Evolutionary conservation across 495 filamentous ascomycete species (phyloP).

Genomic region (Barbatosphaeria neglecta): DNA sequence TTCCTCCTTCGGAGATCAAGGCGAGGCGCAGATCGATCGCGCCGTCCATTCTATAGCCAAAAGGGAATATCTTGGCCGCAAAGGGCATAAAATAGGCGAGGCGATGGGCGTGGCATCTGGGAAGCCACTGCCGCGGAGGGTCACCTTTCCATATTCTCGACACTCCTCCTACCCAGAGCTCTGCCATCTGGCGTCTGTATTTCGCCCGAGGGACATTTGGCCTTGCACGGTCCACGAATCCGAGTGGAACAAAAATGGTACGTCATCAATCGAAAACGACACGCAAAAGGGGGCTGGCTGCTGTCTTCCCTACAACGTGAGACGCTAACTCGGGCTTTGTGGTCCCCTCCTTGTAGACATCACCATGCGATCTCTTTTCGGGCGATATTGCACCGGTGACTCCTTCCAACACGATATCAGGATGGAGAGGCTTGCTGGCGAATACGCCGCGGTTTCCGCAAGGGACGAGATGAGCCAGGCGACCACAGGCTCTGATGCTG

Average conservation of each 20-base stretch:
- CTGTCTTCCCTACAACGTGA: not conserved
- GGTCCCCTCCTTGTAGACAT: conserved; percentile 22
- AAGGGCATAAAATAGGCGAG: conserved; percentile 3
- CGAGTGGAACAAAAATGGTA: conserved; percentile 45
- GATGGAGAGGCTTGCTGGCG: conserved; percentile 31
- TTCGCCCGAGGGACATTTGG: conserved; percentile 66
- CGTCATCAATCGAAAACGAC: conserved; percentile 6
- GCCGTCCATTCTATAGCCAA: conserved; percentile 19
- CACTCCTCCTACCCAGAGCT: conserved; percentile 83
- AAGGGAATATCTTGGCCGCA: conserved; percentile 9
- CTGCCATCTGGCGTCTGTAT: conserved; percentile 53
- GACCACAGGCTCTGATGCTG: not conserved
- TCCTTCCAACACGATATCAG: conserved; percentile 55
- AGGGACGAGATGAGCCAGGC: not conserved
- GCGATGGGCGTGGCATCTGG: not conserved
- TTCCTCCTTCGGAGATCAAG: conserved; percentile 7
- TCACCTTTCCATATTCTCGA: conserved; percentile 74
- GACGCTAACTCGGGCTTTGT: not conserved
- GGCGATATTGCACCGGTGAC: conserved; percentile 49
- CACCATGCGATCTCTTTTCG: conserved; percentile 58
- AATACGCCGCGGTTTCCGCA: not conserved
- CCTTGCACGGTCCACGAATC: conserved; percentile 67
- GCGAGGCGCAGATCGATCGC: conserved; percentile 11
- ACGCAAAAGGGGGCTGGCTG: too few species aligned
- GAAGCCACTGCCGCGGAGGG: conserved; percentile 26